Evolutionary conservation across 2,329 filamentous ascomycete species (phyloP), one percentile per base, ranked within the genome.

Genomic region (Lizonia empirigonia): DNA sequence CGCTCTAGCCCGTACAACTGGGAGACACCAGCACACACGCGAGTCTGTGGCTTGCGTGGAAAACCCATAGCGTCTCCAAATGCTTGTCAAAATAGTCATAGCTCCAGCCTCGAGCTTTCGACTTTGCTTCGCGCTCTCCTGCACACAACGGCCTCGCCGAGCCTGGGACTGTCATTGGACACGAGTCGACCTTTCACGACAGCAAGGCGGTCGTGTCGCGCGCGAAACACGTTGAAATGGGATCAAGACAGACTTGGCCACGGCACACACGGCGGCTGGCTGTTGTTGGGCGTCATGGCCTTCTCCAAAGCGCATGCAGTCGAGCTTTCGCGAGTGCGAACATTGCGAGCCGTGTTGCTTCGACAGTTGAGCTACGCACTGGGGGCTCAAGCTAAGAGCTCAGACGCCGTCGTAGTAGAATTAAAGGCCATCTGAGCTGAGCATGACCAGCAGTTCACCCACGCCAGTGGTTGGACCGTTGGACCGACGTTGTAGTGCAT

Each of bases 21-120:
- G 36, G 41, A 35, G 24, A 38, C 8, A 30, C 24, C 24, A 39
- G n/a, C 27, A 13, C 35, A 20, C 24, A 52, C 36, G 36, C 42
- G 49, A 52, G 49, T 19, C 24, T 6, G 38, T 52, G 49, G 49
- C 49, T 52, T 44, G 49, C 49, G 49, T 27, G n/a, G n/a, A 30
- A n/a, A 29, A 32, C 20, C 22, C 7, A 37, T 27, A 24, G 45
- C 18, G 45, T 27, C 26, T 5, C 7, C 5, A 30, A 30, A 13
- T 13, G 13, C 27, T 10, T 8, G 27, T 13, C 7, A 8, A 9
- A 13, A 30, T 8, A 9, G 13, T 30, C 7, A 30, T 26, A 26
- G 24, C 10, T n/a, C 27, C 7, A 37, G 29, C 36, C 20, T 26
- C n/a, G n/a, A 20, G 22, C 20, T 9, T 27, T 9, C 12, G 5